Evolutionary conservation across 805 yeast species (phyloP), one percentile per base, ranked within the genome.

Genomic region (Lipomyces kockii): DNA sequence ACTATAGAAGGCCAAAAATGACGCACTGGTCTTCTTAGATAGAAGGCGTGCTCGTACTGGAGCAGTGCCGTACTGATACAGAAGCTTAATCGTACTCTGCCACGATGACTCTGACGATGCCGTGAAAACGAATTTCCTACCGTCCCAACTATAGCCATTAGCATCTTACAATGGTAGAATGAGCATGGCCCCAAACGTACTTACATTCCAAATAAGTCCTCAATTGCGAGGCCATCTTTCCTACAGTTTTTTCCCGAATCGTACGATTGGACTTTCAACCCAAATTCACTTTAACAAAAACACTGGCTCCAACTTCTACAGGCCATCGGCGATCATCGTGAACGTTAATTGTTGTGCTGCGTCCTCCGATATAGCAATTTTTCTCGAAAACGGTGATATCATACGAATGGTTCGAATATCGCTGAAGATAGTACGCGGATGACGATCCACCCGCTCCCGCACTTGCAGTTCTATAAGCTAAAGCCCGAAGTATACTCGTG

Each of bases 361-460:
- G 73, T 0, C 87, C 87, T 8, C 87, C 87, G 37, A 84, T 69
- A 65, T 80, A 78, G 9, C 69, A 71, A 37, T 76, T 76, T 22
- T 72, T 66, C 54, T 84, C 87, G 71, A 78, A 84, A 0, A 84
- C 73, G 0, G 83, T 81, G 59, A 84, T 76, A 59, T 83, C 76
- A 66, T 72, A 81, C 17, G 62, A 66, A 58, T 73, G 68, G 37
- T 76, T 71, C 0, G 83, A 76, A 69, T 73, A 83, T 58, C 77
- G 78, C 51, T 82, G 80, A 17, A 83, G 75, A 65, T 84, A 78
- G 69, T 82, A 80, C 2, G 86, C 83, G n/a, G 83, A 77, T 2
- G 83, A 75, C 0, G 85, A 74, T 0, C 87, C 87, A 9, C 83
- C 85, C 2, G 87, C 81, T 2, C 87, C 87, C 0, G 86, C 84